A percentile compares a stretch with the other conserved stretches of the same genome.
Evolutionary conservation across 805 yeast genomes (phyloP).

Genomic region (Schwanniomyces occidentalis): DNA sequence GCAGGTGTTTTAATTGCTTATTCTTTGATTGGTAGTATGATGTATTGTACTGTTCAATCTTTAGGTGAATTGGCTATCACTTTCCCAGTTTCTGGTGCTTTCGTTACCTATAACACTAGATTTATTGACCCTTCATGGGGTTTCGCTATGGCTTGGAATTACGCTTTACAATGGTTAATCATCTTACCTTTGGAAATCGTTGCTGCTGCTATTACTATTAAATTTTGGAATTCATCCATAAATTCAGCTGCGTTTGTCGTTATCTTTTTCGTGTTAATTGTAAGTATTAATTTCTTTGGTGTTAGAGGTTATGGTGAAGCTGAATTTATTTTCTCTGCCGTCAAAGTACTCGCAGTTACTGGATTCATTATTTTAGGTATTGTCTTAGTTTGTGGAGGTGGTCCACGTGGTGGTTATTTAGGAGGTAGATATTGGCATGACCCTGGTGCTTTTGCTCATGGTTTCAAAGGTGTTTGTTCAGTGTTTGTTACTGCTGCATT

Average conservation of each 20-base stretch:
- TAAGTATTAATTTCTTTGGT: conserved; percentile 48
- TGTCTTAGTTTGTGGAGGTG: conserved; percentile 45
- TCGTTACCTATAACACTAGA: conserved; percentile 57
- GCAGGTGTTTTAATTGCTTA: conserved; percentile 65
- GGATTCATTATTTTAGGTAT: conserved; percentile 58
- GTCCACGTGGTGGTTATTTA: conserved; percentile 47
- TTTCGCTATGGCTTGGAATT: conserved; percentile 58
- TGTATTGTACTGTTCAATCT: conserved; percentile 50
- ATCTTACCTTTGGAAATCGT: conserved; percentile 60
- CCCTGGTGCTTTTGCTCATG: conserved; percentile 56
- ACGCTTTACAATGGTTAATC: conserved; percentile 54
- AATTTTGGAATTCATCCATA: conserved; percentile 53
- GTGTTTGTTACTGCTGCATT: conserved; percentile 44
- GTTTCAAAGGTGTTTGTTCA: conserved; percentile 42
- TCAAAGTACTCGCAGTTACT: conserved; percentile 62
- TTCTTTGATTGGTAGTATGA: conserved; percentile 55
- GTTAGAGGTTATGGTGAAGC: conserved; percentile 63
- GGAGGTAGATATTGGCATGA: conserved; percentile 53
- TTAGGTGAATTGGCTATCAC: conserved; percentile 63
- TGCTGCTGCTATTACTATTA: conserved; percentile 58
- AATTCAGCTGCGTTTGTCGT: conserved; percentile 65
- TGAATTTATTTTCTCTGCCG: conserved; percentile 62
- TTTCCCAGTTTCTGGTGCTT: conserved; percentile 70
- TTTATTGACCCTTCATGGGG: conserved; percentile 64
- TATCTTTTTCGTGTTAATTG: conserved; percentile 50